Evolutionary conservation across 148 eudicot species (phyloP).

Genomic region (Spergularia bocconei): DNA sequence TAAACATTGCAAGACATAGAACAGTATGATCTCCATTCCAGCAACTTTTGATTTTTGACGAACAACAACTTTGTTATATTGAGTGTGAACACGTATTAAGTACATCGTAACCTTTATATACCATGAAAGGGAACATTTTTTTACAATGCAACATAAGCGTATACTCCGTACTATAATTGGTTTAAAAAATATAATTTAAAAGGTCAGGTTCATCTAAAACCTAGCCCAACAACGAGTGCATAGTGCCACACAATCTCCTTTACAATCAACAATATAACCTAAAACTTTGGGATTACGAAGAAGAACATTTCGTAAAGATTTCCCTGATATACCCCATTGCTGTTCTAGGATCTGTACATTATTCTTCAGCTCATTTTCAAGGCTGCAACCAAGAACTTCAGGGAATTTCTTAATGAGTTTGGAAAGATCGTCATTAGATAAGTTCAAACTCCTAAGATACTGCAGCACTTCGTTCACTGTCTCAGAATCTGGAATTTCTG

Average conservation of each 20-base stretch:
- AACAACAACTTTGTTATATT: too few relatives aligned
- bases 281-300: conserved; percentile 81
- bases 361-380: conserved; percentile 67
- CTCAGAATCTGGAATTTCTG: conserved; percentile 57
- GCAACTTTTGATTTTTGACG: neutral
- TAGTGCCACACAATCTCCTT: conserved; percentile 95
- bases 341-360: conserved; percentile 66
- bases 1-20: too few relatives aligned
- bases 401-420: conserved; percentile 93
- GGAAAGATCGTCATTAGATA: conserved; percentile 69
- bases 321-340: conserved; percentile 83
- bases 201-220: conserved; percentile 42
- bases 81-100: neutral
- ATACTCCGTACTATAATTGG: neutral
- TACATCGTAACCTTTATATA: too few relatives aligned
- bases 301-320: conserved; percentile 63
- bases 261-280: conserved; percentile 92
- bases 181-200: neutral
- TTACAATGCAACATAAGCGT: too few relatives aligned
- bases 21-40: neutral
- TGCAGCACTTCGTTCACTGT: conserved; percentile 47
- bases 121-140: too few relatives aligned
- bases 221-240: conserved; percentile 99
- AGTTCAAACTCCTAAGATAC: conserved; percentile 68
- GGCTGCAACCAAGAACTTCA: conserved; percentile 86